A percentile compares a stretch with the other conserved stretches of the same genome.
phyloP scores from a whole-genome alignment of 108 stramenopile genomes.

The Conticribra guillardii region DNA sequence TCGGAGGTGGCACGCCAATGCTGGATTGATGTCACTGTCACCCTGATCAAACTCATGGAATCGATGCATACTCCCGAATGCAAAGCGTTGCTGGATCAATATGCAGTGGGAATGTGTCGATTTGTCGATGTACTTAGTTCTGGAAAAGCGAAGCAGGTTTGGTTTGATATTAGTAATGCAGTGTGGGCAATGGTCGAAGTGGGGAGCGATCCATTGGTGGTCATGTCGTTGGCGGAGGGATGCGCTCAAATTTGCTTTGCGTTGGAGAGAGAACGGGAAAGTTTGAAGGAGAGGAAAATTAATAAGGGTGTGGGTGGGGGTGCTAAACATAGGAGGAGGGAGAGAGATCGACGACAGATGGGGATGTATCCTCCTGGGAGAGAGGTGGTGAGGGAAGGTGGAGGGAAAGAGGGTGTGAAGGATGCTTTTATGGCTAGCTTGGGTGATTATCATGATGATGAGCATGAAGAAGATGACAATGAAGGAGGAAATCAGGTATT shows the following conservation, averaged over 20 bases:
- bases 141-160: slow-evolving; percentile 66
- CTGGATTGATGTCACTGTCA: slow-evolving; percentile 68
- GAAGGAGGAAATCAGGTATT: slow-evolving; percentile 3
- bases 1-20: slow-evolving; percentile 63
- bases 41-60: slow-evolving; percentile 62
- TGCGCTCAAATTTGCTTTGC: slow-evolving; percentile 84
- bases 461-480: slow-evolving; percentile 1
- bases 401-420: slow-evolving; percentile 30
- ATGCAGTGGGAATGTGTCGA: slow-evolving; percentile 59
- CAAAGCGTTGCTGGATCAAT: slow-evolving; percentile 59
- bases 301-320: neutral
- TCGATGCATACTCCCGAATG: slow-evolving; percentile 80
- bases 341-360: slow-evolving; percentile 38
- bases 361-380: slow-evolving; percentile 40
- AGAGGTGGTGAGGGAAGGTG: slow-evolving; percentile 10
- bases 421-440: slow-evolving; percentile 31
- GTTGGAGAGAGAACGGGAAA: slow-evolving; percentile 63
- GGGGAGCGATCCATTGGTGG: slow-evolving; percentile 62
- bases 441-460: neutral
- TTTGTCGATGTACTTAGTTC: slow-evolving; percentile 61
- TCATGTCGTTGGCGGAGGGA: slow-evolving; percentile 77
- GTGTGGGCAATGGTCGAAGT: slow-evolving; percentile 63
- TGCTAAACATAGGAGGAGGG: slow-evolving; percentile 26
- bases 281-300: slow-evolving; percentile 13
- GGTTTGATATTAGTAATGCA: slow-evolving; percentile 56